Base-by-base conservation (phyloP, 169 alveolate genomes). In the Sarcocystis neurona region DNA sequence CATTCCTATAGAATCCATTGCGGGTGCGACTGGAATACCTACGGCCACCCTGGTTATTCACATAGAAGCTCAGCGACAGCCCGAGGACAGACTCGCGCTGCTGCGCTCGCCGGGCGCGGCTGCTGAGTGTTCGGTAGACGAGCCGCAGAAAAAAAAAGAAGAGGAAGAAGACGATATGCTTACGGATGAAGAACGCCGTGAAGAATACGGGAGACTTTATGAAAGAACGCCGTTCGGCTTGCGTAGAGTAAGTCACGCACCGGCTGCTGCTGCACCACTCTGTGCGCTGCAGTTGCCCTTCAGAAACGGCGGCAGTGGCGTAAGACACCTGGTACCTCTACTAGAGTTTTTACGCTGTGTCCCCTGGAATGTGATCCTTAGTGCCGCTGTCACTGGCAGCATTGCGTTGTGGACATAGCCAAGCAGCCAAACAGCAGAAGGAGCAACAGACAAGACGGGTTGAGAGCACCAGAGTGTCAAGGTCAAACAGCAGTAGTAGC, bases 31-130 rank as follows among this genome's bases (percentile, higher is more conserved):
- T 70, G 53, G 8, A 43, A 2, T n/a, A 3, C 82, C 82, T 3
- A 48, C 37, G 82, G 41, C 82, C 34, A 72, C 82, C 27, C 46
- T 72, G 20, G 82, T 72, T n/a, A 39, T 72, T 20, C 82, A 56
- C 27, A 56, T 37, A 18, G 1, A 72, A 56, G 5, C 34, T 48
- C n/a, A 27, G 2, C 18, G 37, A 32, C 58, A 72, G 20, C 23
- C 48, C 39, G 82, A 72, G 34, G 43, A 39, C 82, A 30, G 37
- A n/a, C 58, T 44, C 56, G 18, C 82, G 39, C 37, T 72, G 39
- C 37, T 56, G 58, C 41, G 58, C 56, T 72, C 82, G 30, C 58
- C 2, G 3, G 82, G 8, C 34, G 53, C 18, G 41, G 32, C 6
- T 53, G 82, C 58, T 37, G 50, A 12, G 82, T 23, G 27, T 72